These are phyloP conservation scores for Xylariaceae sp. DNA, from an alignment of 2,329 filamentous ascomycete genomes.

Conservation along the genomic window DNA sequence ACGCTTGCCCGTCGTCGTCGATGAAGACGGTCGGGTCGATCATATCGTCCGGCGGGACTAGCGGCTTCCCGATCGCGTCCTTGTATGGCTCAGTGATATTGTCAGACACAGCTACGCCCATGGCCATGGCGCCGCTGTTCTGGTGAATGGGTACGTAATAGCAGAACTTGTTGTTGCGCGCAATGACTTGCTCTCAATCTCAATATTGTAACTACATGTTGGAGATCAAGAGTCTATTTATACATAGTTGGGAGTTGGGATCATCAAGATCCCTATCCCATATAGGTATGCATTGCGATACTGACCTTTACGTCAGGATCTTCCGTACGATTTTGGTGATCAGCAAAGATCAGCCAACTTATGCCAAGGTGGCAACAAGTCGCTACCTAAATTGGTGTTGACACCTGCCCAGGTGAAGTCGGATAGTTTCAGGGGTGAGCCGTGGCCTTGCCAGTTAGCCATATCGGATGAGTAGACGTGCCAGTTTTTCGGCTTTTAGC, in stretches of 20 bases:
- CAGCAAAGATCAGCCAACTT: too few relatives aligned
- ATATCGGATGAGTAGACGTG: neutral
- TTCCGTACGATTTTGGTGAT: too few relatives aligned
- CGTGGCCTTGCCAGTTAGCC: constrained; percentile 1
- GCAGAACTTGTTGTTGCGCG: neutral
- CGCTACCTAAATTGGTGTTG: neutral
- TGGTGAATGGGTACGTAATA: neutral
- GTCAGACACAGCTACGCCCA: neutral
- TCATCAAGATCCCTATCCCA: too few relatives aligned
- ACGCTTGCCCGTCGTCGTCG: neutral
- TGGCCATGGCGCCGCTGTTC: neutral
- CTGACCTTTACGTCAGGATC: too few relatives aligned
- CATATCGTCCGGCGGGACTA: neutral
- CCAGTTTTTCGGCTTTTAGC: neutral
- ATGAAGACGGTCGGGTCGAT: neutral
- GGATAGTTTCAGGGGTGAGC: neutral
- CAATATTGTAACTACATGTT: too few relatives aligned
- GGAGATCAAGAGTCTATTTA: too few relatives aligned
- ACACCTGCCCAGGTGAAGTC: neutral
- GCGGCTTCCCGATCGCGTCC: neutral
- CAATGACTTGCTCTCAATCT: neutral
- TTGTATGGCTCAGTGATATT: neutral
- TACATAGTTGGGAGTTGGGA: too few relatives aligned
- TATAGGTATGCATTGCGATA: too few relatives aligned
- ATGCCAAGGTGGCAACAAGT: too few relatives aligned